Evolutionary conservation across 441 rosid species (phyloP).

Genomic region (Erodium trifolium): DNA sequence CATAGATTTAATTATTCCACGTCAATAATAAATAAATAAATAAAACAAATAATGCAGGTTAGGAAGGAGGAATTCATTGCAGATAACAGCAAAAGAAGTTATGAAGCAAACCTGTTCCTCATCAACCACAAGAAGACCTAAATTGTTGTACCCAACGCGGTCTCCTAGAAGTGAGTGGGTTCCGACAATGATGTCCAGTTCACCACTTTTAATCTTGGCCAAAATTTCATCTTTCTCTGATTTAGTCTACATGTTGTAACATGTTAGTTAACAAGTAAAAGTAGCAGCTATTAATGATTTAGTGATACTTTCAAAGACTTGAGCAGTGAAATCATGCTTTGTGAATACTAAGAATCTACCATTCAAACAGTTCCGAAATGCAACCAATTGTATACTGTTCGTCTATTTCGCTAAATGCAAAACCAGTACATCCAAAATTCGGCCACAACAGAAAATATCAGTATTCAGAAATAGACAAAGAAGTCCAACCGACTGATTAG

Average conservation of each 20-base stretch:
- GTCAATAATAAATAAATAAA: conserved; percentile 18
- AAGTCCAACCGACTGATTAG: conserved; percentile 15
- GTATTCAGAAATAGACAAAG: conserved; percentile 7
- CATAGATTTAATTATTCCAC: conserved; percentile 22
- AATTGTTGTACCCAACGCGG: conserved; percentile 82
- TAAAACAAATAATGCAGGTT: neutral
- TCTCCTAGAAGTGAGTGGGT: conserved; percentile 96
- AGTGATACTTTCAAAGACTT: conserved; percentile 13
- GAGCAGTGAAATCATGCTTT: conserved; percentile 8
- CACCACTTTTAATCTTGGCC: conserved; percentile 68
- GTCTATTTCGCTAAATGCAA: neutral
- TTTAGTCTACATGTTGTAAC: conserved; percentile 52
- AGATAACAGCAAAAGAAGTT: conserved; percentile 15
- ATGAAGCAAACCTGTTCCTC: conserved; percentile 83
- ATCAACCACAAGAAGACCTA: conserved; percentile 96
- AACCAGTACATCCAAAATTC: neutral
- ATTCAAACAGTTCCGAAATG: neutral
- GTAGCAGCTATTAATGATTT: conserved; percentile 7
- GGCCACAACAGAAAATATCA: neutral
- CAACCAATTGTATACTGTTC: neutral
- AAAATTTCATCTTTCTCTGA: conserved; percentile 68
- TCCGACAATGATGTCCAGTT: conserved; percentile 78
- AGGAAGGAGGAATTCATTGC: conserved; percentile 17
- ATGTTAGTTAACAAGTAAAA: conserved; percentile 23
- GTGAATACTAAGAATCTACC: neutral